Evolutionary conservation across 345 rosid genomes (phyloP), one percentile per base, ranked within the genome.

Genomic region (Gossypium anomalum): DNA sequence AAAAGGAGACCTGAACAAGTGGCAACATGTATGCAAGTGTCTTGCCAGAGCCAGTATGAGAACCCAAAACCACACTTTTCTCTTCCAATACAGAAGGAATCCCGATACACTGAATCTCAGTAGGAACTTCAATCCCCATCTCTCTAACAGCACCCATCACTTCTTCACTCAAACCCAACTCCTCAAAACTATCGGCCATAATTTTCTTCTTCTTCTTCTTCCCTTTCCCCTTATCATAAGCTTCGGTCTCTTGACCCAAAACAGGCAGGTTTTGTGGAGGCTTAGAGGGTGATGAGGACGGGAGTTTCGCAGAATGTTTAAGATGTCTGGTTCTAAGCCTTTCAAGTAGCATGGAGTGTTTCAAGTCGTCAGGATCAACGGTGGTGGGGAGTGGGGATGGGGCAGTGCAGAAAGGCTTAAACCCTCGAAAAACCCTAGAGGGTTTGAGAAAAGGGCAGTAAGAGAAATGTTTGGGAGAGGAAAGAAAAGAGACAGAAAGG

Each of bases 41-140:
- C 85, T 94, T 94, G 51, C 98, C 98, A 45, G 98, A 94, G 51
- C 98, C 98, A 62, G 98, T 94, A 72, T 94, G 97, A 15, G 97
- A 92, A 10, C 95, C 98, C 90, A 94, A 86, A 19, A 92, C 97
- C 52, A 89, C 93, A 84, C 86, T 89, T 80, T 80, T 89, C 63
- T 89, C 87, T 16, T 92, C 94, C 89, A 94, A 82, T 49, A 91
- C 84, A 68, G 95, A 89, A 82, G 94, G 98, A 56, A 94, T 80
- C 20, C 97, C 98, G 61, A 89, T 82, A 83, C 93, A 86, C 77
- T 94, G 98, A 81, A 92, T 94, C 89, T 94, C 98, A 58, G 98
- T 92, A 25, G 98, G 98, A 79, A 82, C 90, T 73, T 89, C 86
- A 83, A 94, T 89, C 23, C 80, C 88, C 88, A 82, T 52, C 84